Evolutionary conservation across 768 basidiomycete species (phyloP), one percentile per base, ranked within the genome.

Genomic region (Auriscalpium vulgare): DNA sequence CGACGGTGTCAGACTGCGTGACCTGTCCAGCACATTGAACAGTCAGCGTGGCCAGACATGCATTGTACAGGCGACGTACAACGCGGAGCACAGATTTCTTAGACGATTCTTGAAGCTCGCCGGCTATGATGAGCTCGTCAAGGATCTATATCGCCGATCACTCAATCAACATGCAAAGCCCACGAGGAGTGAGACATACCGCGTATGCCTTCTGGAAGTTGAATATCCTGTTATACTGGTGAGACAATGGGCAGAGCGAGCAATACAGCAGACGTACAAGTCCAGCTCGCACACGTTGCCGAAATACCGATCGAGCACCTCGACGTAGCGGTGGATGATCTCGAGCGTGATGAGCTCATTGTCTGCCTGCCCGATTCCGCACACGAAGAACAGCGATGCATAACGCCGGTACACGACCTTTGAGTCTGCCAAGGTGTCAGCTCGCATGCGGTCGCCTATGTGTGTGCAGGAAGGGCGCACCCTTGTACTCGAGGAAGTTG

Each of bases 151-250:
- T 23, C 5, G 54, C 55, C 17, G 19, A 38, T n/a, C n/a, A 21
- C 40, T 14, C 5, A n/a, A 16, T 14, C 29, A 23, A 23, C 50
- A 44, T 14, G 47, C 10, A 40, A 10, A 17, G 11, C 29, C 4
- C 3, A 51, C 36, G 14, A 9, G 21, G 50, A 45, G 34, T 47
- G 17, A 16, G 40, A 66, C 75, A 47, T 59, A 90, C 94, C 4
- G 90, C 84, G 68, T 93, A 97, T 1, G 95, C 95, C 69, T 93
- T 91, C 68, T 97, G 90, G 68, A 97, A 97, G 74, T 97, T 97
- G 81, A 97, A 98, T 62, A 97, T 95, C 53, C 91, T 94, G 62
- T 17, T 43, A 11, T 17, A 14, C n/a, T 16, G 40, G 17, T 16
- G 14, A 37, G 40, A 37, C 35, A 46, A 56, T 56, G 29, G 57